Conservation (phyloP, 345 rosid genomes). For the Lenwebbia sp. region DNA sequence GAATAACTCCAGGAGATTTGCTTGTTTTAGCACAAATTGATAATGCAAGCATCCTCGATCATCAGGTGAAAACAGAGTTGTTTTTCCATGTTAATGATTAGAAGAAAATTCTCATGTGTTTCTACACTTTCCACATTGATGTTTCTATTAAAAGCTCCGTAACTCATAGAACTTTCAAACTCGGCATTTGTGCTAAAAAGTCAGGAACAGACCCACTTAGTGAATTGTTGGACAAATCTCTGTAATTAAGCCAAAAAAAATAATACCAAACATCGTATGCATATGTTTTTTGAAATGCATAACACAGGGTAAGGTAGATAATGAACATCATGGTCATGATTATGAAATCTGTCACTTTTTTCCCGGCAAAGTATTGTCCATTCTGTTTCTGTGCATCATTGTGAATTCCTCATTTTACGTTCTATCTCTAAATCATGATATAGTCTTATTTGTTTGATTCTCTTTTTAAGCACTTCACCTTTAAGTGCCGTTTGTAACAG, state of each 20-base stretch:
- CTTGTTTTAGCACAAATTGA: neutral
- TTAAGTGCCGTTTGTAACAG: neutral
- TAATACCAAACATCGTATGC: neutral
- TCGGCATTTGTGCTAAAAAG: slow-evolving; percentile 14
- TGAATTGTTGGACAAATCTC: slow-evolving; percentile 53
- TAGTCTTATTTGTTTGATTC: neutral
- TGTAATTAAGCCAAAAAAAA: neutral
- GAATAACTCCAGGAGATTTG: neutral
- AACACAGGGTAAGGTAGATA: too few species aligned
- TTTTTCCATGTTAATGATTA: neutral
- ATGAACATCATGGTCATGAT: too few species aligned
- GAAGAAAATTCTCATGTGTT: too few species aligned
- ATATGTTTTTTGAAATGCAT: neutral
- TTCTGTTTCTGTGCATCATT: too few species aligned
- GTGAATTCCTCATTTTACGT: too few species aligned
- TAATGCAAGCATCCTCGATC: neutral
- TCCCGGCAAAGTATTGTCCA: too few species aligned
- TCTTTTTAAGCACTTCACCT: neutral
- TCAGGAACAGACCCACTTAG: slow-evolving; percentile 37
- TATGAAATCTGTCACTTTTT: too few species aligned
- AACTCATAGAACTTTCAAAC: slow-evolving; percentile 6
- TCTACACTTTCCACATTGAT: too few species aligned
- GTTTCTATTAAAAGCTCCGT: too few species aligned
- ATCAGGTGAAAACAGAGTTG: neutral
- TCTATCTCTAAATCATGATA: too few species aligned